These are phyloP conservation scores for Rhodomyrtus tomentosa DNA, from an alignment of 345 rosid species.

Conservation along the genomic window DNA sequence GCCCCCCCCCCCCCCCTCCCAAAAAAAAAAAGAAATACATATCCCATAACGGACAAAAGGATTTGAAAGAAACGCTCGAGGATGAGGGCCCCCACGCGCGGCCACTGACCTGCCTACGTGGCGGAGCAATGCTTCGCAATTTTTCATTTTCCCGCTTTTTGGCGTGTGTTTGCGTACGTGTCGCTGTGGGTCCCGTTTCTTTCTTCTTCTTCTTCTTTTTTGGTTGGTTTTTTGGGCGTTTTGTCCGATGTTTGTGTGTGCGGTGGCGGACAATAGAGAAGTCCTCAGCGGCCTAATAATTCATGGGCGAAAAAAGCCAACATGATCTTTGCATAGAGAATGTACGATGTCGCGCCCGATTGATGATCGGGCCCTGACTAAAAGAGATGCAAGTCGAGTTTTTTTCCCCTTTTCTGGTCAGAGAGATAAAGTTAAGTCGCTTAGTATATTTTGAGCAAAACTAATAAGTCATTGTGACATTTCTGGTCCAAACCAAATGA, in stretches of 20 bases:
- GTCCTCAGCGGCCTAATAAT: neutral
- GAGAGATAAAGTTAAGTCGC: neutral
- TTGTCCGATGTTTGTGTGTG: neutral
- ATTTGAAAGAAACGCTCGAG: neutral
- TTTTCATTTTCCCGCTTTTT: neutral
- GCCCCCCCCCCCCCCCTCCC: too few relatives aligned
- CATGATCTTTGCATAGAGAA: neutral
- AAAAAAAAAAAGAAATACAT: too few relatives aligned
- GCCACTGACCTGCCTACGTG: neutral
- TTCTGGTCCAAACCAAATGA: neutral
- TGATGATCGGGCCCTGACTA: neutral
- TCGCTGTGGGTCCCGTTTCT: neutral
- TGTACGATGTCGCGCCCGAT: neutral
- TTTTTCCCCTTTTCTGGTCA: neutral
- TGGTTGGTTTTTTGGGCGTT: neutral
- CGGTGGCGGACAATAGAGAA: neutral
- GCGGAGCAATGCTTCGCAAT: neutral
- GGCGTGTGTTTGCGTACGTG: neutral
- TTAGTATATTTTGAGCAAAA: neutral
- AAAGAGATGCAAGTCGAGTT: neutral
- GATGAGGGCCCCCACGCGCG: neutral
- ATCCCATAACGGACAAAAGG: slow-evolving; percentile 7
- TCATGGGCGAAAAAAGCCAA: neutral
- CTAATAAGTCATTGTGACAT: neutral
- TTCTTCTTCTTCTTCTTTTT: too few relatives aligned